These are phyloP conservation scores for Colletotrichum sp. DNA, from an alignment of 2,329 filamentous ascomycete genomes.

Conservation along the genomic window DNA sequence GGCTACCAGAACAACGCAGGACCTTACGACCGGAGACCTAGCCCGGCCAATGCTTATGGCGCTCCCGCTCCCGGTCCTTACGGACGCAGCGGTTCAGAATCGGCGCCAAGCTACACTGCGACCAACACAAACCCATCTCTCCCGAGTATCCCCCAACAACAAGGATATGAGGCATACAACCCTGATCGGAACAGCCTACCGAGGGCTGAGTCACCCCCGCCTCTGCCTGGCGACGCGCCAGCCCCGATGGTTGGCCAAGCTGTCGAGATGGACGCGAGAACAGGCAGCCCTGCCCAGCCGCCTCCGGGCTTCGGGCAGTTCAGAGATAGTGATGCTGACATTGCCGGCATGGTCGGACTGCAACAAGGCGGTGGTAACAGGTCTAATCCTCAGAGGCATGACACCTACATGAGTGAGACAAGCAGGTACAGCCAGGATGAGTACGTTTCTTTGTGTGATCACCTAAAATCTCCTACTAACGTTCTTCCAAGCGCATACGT, in stretches of 20 bases:
- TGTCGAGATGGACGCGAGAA: conserved; percentile 81
- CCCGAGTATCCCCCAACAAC: conserved; percentile 34
- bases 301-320: conserved; percentile 50
- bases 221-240: conserved; percentile 53
- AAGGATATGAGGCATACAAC: conserved; percentile 48
- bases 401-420: conserved; percentile 65
- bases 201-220: conserved; percentile 69
- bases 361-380: conserved; percentile 57
- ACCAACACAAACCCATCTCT: conserved; percentile 39
- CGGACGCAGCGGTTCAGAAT: conserved; percentile 35
- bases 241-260: conserved; percentile 62
- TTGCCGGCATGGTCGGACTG: conserved; percentile 75
- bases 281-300: conserved; percentile 53
- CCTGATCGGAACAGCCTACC: conserved; percentile 52
- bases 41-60: conserved; percentile 40
- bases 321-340: conserved; percentile 72
- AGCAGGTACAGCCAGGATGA: conserved; percentile 77
- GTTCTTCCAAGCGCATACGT: conserved; percentile 54
- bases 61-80: conserved; percentile 32
- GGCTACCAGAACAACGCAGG: conserved; percentile 42
- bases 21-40: conserved; percentile 42
- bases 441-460: conserved; percentile 55
- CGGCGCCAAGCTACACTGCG: conserved; percentile 42
- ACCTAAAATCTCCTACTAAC: conserved; percentile 28
- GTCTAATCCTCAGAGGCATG: conserved; percentile 41